Percentiles rank a stretch among this genome's conserved stretches.
Evolutionary conservation across 2,329 filamentous ascomycete genomes (phyloP).

Genomic region (Calonectria leucothoes): DNA sequence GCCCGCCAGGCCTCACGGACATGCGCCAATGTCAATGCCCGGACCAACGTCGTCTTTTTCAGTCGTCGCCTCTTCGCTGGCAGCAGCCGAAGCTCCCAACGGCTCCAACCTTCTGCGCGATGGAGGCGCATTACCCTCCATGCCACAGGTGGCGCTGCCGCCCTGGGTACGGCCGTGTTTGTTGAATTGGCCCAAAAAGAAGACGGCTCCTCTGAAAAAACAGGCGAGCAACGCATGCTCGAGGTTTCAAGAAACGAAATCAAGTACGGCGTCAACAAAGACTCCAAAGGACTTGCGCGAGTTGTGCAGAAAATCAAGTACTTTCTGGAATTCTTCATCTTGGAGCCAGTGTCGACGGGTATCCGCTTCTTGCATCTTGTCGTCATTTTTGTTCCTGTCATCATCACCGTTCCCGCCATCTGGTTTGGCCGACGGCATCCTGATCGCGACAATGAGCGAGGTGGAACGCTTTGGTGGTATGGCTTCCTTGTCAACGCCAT

Average conservation of each 20-base stretch:
- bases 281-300: constrained; percentile 69
- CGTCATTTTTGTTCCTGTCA: constrained; percentile 90
- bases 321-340: constrained; percentile 77
- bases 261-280: constrained; percentile 72
- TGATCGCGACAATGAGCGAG: constrained; percentile 78
- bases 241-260: constrained; percentile 84
- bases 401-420: constrained; percentile 81
- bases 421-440: constrained; percentile 78
- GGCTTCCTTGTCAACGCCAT: constrained; percentile 86
- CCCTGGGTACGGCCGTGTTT: constrained; percentile 67
- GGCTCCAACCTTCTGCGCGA: constrained; percentile 38
- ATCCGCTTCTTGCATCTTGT: constrained; percentile 89
- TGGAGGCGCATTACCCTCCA: constrained; percentile 48
- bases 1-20: constrained; percentile 51
- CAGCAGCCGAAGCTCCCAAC: constrained; percentile 37
- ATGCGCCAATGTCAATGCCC: constrained; percentile 32
- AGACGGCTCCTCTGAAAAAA: constrained; percentile 64
- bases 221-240: constrained; percentile 88
- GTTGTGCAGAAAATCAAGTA: constrained; percentile 71
- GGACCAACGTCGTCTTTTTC: constrained; percentile 25
- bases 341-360: constrained; percentile 89
- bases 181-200: constrained; percentile 68
- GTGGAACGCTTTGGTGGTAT: constrained; percentile 95
- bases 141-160: constrained; percentile 54
- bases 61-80: constrained; percentile 41